Conservation (phyloP, 257 asterid species). For the Avicennia marina region DNA sequence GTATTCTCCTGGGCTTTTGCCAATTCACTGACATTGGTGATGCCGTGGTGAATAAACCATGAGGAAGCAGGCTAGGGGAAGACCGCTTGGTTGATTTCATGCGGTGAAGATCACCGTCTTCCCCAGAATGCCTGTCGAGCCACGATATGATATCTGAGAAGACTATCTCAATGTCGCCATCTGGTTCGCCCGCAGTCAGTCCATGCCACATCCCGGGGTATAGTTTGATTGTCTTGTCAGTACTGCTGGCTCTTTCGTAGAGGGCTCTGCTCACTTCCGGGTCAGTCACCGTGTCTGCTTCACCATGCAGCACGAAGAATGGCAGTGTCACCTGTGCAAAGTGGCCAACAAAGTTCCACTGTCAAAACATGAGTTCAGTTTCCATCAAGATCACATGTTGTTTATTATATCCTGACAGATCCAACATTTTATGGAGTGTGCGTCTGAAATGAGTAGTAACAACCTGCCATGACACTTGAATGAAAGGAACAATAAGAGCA, state of each 20-base stretch:
- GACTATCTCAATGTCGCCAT: slow-evolving; percentile 40
- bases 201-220: slow-evolving; percentile 84
- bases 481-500: not conserved
- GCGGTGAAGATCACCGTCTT: not conserved
- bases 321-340: slow-evolving; percentile 70
- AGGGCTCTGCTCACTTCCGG: slow-evolving; percentile 81
- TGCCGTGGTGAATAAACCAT: slow-evolving; percentile 7
- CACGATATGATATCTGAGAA: slow-evolving; percentile 73
- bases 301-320: slow-evolving; percentile 84
- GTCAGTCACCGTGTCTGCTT: slow-evolving; percentile 84
- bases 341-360: not conserved
- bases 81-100: too few species aligned
- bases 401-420: too few species aligned
- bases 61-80: not conserved
- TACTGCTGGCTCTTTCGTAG: slow-evolving; percentile 60
- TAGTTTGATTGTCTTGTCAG: slow-evolving; percentile 77
- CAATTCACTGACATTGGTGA: slow-evolving; percentile 19
- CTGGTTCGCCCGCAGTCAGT: slow-evolving; percentile 47
- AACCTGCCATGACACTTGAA: too few species aligned
- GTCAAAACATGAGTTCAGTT: too few species aligned
- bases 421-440: too few species aligned
- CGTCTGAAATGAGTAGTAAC: too few species aligned
- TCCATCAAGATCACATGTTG: too few species aligned
- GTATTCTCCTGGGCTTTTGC: slow-evolving; percentile 16
- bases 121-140: slow-evolving; percentile 54